Evolutionary conservation across 106 monocot genomes (phyloP), one percentile per base, ranked within the genome.

Genomic region (Allium fistulosum): DNA sequence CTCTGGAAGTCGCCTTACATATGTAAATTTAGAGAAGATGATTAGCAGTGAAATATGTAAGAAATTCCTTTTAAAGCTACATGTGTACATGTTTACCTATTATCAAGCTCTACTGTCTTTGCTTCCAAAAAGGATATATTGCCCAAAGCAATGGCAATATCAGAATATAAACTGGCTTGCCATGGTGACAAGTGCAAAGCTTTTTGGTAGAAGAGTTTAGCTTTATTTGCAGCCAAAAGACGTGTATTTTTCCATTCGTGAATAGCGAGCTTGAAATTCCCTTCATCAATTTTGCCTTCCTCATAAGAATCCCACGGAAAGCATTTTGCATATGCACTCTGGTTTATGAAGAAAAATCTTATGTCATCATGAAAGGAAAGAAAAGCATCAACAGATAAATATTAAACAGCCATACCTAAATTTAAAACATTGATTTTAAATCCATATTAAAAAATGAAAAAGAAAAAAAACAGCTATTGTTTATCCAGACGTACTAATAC

Each of bases 141-240:
- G 81, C 90, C 78, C 59, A 81, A 17, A 12, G 80, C 70, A 58
- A 90, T 75, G 8, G 92, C 86, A 76, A 87, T 60, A 77, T 99
- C 97, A 65, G 75, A 69, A 61, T 99, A 92, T 10, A 80, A 59
- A 79, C 82, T 99, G 51, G 90, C 86, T 63, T 87, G 75, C 97
- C 97, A 99, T n/a, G 97, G 97, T 55, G 82, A 60, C 59, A 99
- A 69, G 70, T 92, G 97, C 61, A 99, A 79, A 64, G 92, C 97
- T 59, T 79, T 67, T 79, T 92, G 84, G 73, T 99, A 99, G 49
- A 85, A 81, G 10, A 15, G 59, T 17, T 82, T 87, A 68, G 92
- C 92, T 71, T 61, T 68, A 58, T 48, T 70, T 67, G 90, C 87
- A 53, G 92, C 78, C 37, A 71, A 78, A 68, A 81, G 67, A 49